phyloP scores from a whole-genome alignment of 805 yeast species.

The Cyberlindnera subsufficiens region DNA sequence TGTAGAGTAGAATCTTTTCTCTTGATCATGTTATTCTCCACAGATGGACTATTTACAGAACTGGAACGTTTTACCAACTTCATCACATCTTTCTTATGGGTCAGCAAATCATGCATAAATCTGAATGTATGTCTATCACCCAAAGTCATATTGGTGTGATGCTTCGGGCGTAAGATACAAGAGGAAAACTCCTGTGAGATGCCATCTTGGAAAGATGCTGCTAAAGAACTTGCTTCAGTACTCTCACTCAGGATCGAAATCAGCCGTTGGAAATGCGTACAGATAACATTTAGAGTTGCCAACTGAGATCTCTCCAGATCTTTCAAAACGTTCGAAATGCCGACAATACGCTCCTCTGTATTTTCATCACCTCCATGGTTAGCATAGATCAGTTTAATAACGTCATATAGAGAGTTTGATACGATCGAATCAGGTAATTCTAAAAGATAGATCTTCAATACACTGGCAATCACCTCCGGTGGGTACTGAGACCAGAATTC shows the following conservation, averaged over 20 bases:
- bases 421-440: conserved; percentile 78
- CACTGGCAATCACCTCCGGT: conserved; percentile 60
- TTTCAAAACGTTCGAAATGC: conserved; percentile 58
- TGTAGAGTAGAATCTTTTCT: conserved; percentile 21
- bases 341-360: conserved; percentile 41
- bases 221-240: conserved; percentile 30
- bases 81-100: conserved; percentile 56
- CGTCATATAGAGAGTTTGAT: conserved; percentile 58
- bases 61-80: conserved; percentile 43
- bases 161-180: conserved; percentile 51
- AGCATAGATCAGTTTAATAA: conserved; percentile 60
- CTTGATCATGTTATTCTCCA: conserved; percentile 1
- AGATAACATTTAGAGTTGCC: conserved; percentile 76
- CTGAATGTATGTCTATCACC: conserved; percentile 54
- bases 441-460: conserved; percentile 64
- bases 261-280: conserved; percentile 66
- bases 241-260: conserved; percentile 46
- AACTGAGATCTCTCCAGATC: conserved; percentile 66
- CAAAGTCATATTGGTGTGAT: conserved; percentile 38
- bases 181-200: conserved; percentile 64
- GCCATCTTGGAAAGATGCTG: conserved; percentile 33
- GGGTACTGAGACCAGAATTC: conserved; percentile 28
- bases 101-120: conserved; percentile 57
- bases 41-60: background rate
- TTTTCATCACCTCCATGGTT: conserved; percentile 34